phyloP scores from a whole-genome alignment of 257 asterid species.

The Phtheirospermum japonicum region DNA sequence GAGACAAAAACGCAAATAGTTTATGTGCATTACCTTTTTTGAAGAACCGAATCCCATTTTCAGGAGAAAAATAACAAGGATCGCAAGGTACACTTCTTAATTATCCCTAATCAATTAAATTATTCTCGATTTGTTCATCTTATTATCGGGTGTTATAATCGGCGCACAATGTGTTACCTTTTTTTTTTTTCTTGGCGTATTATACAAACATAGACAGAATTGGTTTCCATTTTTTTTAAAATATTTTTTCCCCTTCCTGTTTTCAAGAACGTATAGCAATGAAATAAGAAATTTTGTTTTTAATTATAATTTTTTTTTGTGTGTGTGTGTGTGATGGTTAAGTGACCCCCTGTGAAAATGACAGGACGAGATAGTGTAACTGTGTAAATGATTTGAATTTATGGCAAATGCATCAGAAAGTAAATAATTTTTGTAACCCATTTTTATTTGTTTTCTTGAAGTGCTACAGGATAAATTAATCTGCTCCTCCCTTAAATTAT shows the following conservation, averaged over 20 bases:
- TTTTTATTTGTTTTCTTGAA: conserved; percentile 23
- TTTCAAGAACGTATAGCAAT: no score
- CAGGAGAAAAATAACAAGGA: conserved; percentile 15
- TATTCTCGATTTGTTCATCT: not conserved
- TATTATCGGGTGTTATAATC: not conserved
- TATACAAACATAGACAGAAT: no score
- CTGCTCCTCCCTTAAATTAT: not conserved
- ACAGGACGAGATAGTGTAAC: not conserved
- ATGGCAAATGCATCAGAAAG: conserved; percentile 15
- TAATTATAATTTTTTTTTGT: not conserved
- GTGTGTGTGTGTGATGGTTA: not conserved
- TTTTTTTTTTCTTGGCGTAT: no score
- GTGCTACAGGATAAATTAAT: conserved; percentile 12
- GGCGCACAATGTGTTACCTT: not conserved
- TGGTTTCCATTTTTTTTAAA: no score
- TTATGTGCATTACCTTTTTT: conserved; percentile 17
- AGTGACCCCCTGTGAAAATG: conserved; percentile 3
- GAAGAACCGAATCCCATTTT: conserved; percentile 23
- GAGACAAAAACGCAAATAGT: not conserved
- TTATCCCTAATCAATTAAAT: not conserved
- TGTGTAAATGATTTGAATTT: conserved; percentile 19
- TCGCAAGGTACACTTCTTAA: conserved; percentile 27
- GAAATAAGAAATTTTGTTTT: not conserved
- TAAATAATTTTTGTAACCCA: conserved; percentile 7
- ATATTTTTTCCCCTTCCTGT: no score